Evolutionary conservation across 1,284 basidiomycete species (phyloP).

Genomic region (Puccinia hordei): DNA sequence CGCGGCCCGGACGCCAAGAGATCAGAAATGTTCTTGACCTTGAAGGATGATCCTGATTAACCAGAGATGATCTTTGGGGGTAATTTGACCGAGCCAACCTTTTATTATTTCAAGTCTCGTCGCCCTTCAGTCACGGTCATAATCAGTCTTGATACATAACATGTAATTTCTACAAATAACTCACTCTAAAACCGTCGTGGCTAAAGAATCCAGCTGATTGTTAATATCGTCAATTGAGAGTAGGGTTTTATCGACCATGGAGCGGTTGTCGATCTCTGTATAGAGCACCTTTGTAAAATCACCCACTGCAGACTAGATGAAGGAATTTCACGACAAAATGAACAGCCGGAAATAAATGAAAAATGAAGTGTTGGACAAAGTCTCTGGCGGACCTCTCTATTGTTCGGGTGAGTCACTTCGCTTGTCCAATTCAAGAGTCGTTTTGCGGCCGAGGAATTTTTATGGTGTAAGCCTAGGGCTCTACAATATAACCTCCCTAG

Average conservation of each 20-base stretch:
- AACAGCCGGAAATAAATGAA: neutral
- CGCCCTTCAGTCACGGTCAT: constrained; percentile 63
- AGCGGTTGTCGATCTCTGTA: constrained; percentile 79
- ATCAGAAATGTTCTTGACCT: constrained; percentile 63
- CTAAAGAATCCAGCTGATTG: constrained; percentile 72
- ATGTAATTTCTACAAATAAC: constrained; percentile 59
- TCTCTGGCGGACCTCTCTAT: neutral
- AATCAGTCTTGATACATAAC: neutral
- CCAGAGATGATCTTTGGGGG: constrained; percentile 84
- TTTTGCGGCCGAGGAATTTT: constrained; percentile 72
- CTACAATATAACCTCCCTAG: constrained; percentile 86
- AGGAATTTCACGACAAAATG: neutral
- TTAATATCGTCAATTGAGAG: constrained; percentile 80
- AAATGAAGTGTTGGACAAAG: neutral
- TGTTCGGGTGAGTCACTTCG: constrained; percentile 69
- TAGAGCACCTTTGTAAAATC: constrained; percentile 83
- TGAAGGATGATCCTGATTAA: constrained; percentile 88
- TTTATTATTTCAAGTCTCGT: constrained; percentile 73
- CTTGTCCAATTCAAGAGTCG: constrained; percentile 86
- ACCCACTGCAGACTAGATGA: constrained; percentile 62
- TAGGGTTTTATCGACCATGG: constrained; percentile 74
- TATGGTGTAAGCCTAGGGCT: constrained; percentile 75
- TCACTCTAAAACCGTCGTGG: constrained; percentile 68
- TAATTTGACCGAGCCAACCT: constrained; percentile 73
- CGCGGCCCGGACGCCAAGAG: neutral